Evolutionary conservation across 164 flowering plant species (phyloP), one percentile per base, ranked within the genome.

Genomic region (Liriodendron chinense): DNA sequence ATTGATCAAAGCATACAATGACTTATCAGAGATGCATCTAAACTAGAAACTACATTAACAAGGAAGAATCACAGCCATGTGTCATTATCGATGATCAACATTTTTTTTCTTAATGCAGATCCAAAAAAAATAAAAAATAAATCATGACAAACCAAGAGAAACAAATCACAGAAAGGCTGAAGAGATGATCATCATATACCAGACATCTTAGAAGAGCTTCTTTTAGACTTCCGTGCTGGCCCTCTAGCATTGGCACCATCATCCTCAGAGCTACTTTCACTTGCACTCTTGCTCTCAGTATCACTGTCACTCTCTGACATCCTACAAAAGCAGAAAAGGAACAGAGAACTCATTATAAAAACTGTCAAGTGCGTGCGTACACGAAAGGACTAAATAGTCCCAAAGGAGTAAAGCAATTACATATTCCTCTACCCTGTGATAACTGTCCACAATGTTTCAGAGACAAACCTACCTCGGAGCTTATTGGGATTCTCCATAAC

Each of bases 261-360:
- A 74, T 82, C 85, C 63, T 86, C 89, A 65, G 86, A 82, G 77
- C 83, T 83, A 62, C 83, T 78, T 75, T 70, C 88, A 65, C 86
- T 85, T 70, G 81, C 63, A 77, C 81, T 82, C 69, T 81, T 90
- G 69, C 88, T 86, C 13, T 86, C 94, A 56, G 84, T 70, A 70
- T 85, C 91, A 69, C 91, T 83, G 21, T 71, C 59, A 82, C 87
- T 88, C 67, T 84, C 92, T 9, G 84, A 87, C 0, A 78, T 72
- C 89, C 97, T 94, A 59, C 9, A 8, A 14, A 34, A 74, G 21
- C 12, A 47, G 34, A 59, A 72, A 43, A 9, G 34, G 43, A 7
- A 4, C 43, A 28, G 28, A 67, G 14, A 26, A 34, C 16, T 34
- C 20, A 67, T 9, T 67, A 26, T 7, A 67, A n/a, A 57, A 57